Percentiles rank a stretch among this genome's conserved stretches.
Evolutionary conservation across 345 rosid genomes (phyloP).

Genomic region (Murraya koenigii): DNA sequence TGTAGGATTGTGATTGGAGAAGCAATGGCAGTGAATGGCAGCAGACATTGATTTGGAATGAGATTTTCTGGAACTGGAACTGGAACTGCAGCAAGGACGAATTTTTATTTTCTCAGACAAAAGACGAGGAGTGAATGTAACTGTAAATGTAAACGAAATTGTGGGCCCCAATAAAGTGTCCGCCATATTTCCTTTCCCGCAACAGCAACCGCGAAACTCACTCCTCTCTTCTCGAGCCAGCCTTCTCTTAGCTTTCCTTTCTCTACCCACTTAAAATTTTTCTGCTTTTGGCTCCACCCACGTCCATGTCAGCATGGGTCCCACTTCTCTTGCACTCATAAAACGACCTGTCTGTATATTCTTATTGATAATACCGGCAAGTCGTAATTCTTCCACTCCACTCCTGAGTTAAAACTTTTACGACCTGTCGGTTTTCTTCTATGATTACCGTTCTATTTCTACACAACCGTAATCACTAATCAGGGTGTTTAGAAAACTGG

Average conservation of each 20-base stretch:
- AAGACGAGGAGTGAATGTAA: slow-evolving; percentile 5
- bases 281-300: slow-evolving; percentile 1
- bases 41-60: slow-evolving; percentile 22
- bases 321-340: not conserved
- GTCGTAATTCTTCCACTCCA: no score
- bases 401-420: no score
- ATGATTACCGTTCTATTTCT: no score
- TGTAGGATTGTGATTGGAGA: slow-evolving; percentile 32
- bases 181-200: slow-evolving; percentile 57
- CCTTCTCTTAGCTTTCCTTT: not conserved
- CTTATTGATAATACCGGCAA: no score
- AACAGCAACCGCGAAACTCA: not conserved
- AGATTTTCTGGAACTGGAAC: slow-evolving; percentile 1
- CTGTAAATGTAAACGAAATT: not conserved
- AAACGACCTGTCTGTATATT: no score
- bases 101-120: slow-evolving; percentile 9
- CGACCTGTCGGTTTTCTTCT: no score
- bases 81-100: not conserved
- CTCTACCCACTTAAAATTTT: not conserved
- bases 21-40: slow-evolving; percentile 24
- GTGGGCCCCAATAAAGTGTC: slow-evolving; percentile 45
- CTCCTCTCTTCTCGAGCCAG: not conserved
- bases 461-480: no score
- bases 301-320: not conserved
- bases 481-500: no score